Percentiles rank a stretch among this genome's conserved stretches.
phyloP scores from a whole-genome alignment of 495 filamentous ascomycete species.

The Penicillium canescens region DNA sequence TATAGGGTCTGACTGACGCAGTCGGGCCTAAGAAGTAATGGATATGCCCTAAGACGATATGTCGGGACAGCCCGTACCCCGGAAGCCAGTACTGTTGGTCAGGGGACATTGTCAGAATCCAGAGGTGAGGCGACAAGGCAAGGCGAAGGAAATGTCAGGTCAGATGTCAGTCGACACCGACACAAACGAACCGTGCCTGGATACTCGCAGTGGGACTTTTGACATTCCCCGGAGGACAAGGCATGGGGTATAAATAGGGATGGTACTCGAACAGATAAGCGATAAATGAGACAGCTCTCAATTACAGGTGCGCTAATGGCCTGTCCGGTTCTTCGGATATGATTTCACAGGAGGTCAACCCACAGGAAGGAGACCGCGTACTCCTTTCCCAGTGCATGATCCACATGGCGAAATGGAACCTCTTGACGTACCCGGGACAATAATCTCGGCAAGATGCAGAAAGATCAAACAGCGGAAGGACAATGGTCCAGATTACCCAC shows the following conservation, averaged over 20 bases:
- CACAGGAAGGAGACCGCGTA: constrained; percentile 6
- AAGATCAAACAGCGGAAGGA: neutral
- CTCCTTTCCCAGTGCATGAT: constrained; percentile 8
- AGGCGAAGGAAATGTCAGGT: constrained; percentile 5
- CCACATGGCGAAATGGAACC: constrained; percentile 10
- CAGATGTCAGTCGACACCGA: constrained; percentile 8
- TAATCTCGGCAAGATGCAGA: neutral
- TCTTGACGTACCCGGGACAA: constrained; percentile 2
- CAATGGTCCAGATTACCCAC: constrained; percentile 3
- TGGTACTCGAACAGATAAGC: neutral
- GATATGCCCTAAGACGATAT: constrained; percentile 54
- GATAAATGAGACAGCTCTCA: constrained; percentile 18
- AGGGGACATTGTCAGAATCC: constrained; percentile 30
- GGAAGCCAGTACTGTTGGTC: constrained; percentile 54
- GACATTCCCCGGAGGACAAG: constrained; percentile 5
- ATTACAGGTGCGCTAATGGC: neutral
- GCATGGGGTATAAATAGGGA: constrained; percentile 17
- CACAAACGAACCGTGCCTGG: constrained; percentile 8
- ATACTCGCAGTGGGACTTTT: constrained; percentile 9
- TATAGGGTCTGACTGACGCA: constrained; percentile 51
- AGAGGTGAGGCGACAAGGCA: neutral
- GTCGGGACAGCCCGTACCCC: constrained; percentile 53
- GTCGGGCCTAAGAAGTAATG: constrained; percentile 54
- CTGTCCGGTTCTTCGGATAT: constrained; percentile 8
- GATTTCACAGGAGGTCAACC: constrained; percentile 14